Evolutionary conservation across 768 basidiomycete species (phyloP), one percentile per base, ranked within the genome.

Genomic region (Termitomyces sp.): DNA sequence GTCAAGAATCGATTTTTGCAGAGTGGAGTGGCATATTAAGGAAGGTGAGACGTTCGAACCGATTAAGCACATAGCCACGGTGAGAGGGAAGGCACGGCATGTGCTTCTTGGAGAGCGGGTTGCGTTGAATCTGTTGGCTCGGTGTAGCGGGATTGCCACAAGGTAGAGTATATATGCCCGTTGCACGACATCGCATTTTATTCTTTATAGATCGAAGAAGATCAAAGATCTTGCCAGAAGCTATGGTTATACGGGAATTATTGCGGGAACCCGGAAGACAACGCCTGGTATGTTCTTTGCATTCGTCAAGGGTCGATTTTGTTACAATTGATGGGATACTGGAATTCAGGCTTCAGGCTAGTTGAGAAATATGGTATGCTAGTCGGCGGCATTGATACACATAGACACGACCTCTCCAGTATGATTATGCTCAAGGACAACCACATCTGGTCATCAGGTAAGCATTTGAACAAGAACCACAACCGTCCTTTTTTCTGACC

Each of bases 371-470:
- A 99, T 70, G 97, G 88, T 4, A 98, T 99, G 97, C 74, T 98
- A 48, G 93, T 98, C 14, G 97, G 97, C 18, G 97, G 97, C 6
- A 89, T 98, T 66, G 96, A 99, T 70, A 77, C 92, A 9, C 97
- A 99, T 76, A 85, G 97, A 26, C 89, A 97, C 65, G 95, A 98
- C 72, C 80, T 23, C n/a, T 95, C 92, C 32, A 92, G 91, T 70
- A 98, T 99, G 97, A 95, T 99, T 69, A 99, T 99, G 97, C 84
- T 99, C 67, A 98, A 98, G 74, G 97, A 99, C 67, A 99, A 99
- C 70, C 97, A 99, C 70, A 92, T 98, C 69, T 98, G 95, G 95
- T 96, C 95, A 3, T 91, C 88, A 46, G 95, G 95, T 88, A 68
- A 61, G 16, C 20, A 49, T 26, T 30, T 43, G 23, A 23, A 23